Percentiles rank a stretch among this genome's conserved stretches.
These are phyloP conservation scores for Raffaelea deltoideospora DNA, from an alignment of 2,329 filamentous ascomycete genomes.

Conservation along the genomic window DNA sequence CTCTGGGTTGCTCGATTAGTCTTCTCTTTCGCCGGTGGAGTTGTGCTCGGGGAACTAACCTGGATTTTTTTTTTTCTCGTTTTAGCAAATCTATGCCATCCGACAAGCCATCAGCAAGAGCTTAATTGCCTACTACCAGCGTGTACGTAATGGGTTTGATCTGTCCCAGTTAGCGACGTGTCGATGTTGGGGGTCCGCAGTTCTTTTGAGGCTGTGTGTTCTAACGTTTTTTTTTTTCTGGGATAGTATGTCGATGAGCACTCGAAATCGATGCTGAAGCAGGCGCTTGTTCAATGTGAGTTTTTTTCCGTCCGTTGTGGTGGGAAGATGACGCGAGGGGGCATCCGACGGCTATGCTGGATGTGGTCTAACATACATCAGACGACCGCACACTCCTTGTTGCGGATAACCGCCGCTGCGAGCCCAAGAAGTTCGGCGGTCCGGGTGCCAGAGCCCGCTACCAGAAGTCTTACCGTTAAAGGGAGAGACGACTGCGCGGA, in stretches of 20 bases:
- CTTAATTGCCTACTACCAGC: conserved; percentile 28
- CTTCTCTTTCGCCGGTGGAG: not conserved
- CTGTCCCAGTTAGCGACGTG: too few relatives aligned
- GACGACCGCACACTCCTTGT: conserved; percentile 56
- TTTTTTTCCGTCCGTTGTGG: too few relatives aligned
- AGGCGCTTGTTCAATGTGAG: conserved; percentile 68
- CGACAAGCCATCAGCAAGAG: conserved; percentile 98
- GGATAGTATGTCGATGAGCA: conserved; percentile 98
- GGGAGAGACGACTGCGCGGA: not conserved
- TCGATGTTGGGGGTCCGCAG: too few relatives aligned
- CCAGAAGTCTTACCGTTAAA: conserved; percentile 99
- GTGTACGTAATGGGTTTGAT: conserved; percentile 27
- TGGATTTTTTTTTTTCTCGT: too few relatives aligned
- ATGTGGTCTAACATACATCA: too few relatives aligned
- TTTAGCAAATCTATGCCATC: conserved; percentile 54
- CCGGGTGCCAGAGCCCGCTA: conserved; percentile 86
- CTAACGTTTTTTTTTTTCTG: too few relatives aligned
- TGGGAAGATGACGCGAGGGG: too few relatives aligned
- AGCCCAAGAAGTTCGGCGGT: conserved; percentile 97
- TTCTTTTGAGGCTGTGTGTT: too few relatives aligned
- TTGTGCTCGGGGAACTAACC: conserved; percentile 1
- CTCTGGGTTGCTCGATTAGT: not conserved
- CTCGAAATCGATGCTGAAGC: conserved; percentile 99
- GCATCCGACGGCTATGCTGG: too few relatives aligned
- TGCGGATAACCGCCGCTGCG: conserved; percentile 96